A percentile compares a stretch with the other conserved stretches of the same genome.
phyloP scores from a whole-genome alignment of 257 asterid genomes.

The Salvia splendens region DNA sequence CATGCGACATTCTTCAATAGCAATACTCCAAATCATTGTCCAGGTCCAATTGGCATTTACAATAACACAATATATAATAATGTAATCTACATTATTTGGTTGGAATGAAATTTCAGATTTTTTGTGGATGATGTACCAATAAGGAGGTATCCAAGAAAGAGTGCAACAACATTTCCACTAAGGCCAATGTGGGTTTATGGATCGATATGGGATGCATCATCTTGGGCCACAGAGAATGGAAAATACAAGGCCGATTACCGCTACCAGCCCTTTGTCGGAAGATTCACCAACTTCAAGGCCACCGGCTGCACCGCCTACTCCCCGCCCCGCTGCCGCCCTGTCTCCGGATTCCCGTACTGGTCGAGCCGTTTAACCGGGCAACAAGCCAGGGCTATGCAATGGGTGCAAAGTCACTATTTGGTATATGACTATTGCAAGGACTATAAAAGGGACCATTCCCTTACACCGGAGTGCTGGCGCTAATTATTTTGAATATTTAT shows the following conservation, averaged over 20 bases:
- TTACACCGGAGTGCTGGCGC: slow-evolving; percentile 77
- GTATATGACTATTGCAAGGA: slow-evolving; percentile 76
- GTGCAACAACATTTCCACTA: slow-evolving; percentile 65
- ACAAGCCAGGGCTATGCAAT: slow-evolving; percentile 60
- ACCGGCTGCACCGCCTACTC: slow-evolving; percentile 84
- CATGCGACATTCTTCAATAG: slow-evolving; percentile 27
- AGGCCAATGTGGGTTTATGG: slow-evolving; percentile 98
- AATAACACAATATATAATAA: slow-evolving; percentile 7
- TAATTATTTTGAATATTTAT: slow-evolving; percentile 29
- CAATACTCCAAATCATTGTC: background rate
- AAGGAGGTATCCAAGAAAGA: slow-evolving; percentile 67
- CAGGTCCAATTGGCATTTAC: too few species aligned
- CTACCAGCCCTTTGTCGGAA: slow-evolving; percentile 82
- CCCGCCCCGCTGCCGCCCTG: slow-evolving; percentile 61
- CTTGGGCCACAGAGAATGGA: slow-evolving; percentile 93
- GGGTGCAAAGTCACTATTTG: slow-evolving; percentile 72
- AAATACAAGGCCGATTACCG: slow-evolving; percentile 73
- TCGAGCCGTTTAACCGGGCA: slow-evolving; percentile 65
- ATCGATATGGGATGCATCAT: slow-evolving; percentile 93
- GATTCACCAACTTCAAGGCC: slow-evolving; percentile 67
- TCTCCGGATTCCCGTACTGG: slow-evolving; percentile 63
- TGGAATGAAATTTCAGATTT: slow-evolving; percentile 47
- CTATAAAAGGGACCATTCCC: slow-evolving; percentile 71
- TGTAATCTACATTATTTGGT: slow-evolving; percentile 27
- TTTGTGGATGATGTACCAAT: slow-evolving; percentile 88